Conservation (phyloP, 192 early-diverging fungal species). For the Lobosporangium transversale region DNA sequence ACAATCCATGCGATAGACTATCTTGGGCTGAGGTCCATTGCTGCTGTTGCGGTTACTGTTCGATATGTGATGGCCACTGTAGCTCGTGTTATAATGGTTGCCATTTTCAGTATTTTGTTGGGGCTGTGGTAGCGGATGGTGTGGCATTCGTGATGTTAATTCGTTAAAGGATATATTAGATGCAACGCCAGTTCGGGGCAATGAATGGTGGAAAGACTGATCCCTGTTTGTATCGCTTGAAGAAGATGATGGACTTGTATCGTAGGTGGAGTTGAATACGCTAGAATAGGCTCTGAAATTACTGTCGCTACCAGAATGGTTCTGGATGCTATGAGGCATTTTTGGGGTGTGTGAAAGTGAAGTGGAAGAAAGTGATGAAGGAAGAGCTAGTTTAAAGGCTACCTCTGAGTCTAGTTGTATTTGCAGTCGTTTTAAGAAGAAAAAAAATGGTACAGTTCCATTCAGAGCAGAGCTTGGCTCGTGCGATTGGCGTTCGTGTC, state of each 20-base stretch:
- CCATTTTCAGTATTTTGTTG: constrained; percentile 17
- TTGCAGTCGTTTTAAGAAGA: no score
- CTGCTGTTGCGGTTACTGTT: constrained; percentile 1
- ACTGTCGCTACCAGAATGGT: constrained; percentile 1
- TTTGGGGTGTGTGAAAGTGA: neutral
- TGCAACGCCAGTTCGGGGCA: neutral
- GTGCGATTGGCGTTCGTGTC: neutral
- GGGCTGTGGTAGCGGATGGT: constrained; percentile 20
- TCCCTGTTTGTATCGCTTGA: constrained; percentile 16
- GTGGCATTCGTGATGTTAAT: constrained; percentile 14
- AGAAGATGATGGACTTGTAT: constrained; percentile 11
- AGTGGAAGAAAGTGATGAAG: neutral
- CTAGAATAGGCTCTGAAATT: constrained; percentile 10
- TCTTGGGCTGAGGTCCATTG: constrained; percentile 58
- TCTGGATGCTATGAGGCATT: constrained; percentile 27
- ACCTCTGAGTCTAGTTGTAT: no score
- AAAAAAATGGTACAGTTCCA: neutral
- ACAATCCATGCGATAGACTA: constrained; percentile 73
- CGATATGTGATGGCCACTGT: constrained; percentile 6
- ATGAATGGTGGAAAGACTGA: constrained; percentile 6
- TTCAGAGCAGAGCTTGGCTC: neutral
- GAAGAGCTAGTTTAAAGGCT: no score
- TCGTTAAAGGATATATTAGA: neutral
- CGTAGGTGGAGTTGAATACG: constrained; percentile 25
- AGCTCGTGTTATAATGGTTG: constrained; percentile 17